Percentiles rank a stretch among this genome's conserved stretches.
phyloP scores from a whole-genome alignment of 129 eudicot species.

The Flaveria bidentis region DNA sequence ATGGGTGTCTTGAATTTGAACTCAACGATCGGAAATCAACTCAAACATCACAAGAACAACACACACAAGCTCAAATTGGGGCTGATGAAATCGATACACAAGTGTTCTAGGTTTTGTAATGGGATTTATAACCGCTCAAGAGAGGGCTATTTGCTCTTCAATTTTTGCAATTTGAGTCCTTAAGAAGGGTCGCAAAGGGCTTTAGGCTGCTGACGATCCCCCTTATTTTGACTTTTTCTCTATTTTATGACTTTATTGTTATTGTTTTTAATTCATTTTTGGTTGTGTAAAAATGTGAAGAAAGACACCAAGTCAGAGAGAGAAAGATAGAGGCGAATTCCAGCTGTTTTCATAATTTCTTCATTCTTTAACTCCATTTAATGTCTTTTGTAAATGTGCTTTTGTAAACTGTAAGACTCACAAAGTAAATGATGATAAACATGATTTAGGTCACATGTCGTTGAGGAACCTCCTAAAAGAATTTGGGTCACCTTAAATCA shows the following conservation, averaged over 20 bases:
- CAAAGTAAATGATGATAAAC: conserved; percentile 30
- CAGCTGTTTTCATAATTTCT: conserved; percentile 32
- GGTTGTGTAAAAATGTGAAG: conserved; percentile 7
- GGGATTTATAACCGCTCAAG: conserved; percentile 24
- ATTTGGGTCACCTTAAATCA: conserved; percentile 22
- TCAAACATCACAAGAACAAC: conserved; percentile 33
- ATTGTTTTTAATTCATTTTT: background rate
- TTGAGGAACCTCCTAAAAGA: conserved; percentile 22
- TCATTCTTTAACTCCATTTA: conserved; percentile 20
- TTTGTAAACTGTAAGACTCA: conserved; percentile 33
- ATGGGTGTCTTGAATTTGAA: conserved; percentile 29
- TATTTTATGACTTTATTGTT: conserved; percentile 23
- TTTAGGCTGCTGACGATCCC: conserved; percentile 31
- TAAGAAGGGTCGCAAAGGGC: conserved; percentile 49
- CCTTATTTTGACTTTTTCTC: conserved; percentile 52
- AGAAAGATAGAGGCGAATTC: conserved; percentile 34
- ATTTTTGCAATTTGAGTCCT: conserved; percentile 30
- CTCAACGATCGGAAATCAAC: conserved; percentile 46
- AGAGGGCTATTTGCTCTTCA: conserved; percentile 19
- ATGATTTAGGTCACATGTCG: conserved; percentile 22
- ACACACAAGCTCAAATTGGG: conserved; percentile 9
- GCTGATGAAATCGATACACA: background rate
- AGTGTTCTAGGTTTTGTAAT: conserved; percentile 26
- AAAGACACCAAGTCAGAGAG: conserved; percentile 37
- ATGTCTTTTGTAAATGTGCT: conserved; percentile 26